Evolutionary conservation across 768 basidiomycete genomes (phyloP).

Genomic region (Amanita brunnescens): DNA sequence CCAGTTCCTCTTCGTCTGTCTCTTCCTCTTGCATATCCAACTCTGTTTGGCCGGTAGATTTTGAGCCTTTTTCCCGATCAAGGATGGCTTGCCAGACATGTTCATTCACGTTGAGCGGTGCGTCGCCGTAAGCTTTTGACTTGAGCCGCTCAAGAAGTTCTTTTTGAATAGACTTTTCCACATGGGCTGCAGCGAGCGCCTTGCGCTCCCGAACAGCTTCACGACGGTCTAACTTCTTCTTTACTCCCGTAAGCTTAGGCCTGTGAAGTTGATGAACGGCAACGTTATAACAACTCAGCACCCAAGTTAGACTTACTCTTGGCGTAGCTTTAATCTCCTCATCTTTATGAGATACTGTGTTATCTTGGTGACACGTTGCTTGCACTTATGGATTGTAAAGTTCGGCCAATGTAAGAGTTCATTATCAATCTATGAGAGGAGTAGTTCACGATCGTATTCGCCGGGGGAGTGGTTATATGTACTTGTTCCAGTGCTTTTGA

Average conservation of each 20-base stretch:
- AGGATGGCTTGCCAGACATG: conserved; percentile 90
- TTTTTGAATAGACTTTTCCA: conserved; percentile 92
- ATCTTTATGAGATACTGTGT: conserved; percentile 99
- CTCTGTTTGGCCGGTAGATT: conserved; percentile 34
- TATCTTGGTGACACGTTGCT: conserved; percentile 97
- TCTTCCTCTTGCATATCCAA: conserved; percentile 50
- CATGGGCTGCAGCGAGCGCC: conserved; percentile 89
- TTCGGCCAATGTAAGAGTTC: conserved; percentile 99
- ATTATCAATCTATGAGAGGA: conserved; percentile 66
- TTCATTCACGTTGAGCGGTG: conserved; percentile 97
- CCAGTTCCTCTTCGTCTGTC: conserved; percentile 48
- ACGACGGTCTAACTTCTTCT: conserved; percentile 93
- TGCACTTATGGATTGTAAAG: conserved; percentile 97
- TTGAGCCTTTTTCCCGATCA: conserved; percentile 57
- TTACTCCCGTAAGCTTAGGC: conserved; percentile 88
- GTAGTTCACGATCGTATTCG: background rate
- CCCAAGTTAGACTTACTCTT: conserved; percentile 52
- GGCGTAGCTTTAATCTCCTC: conserved; percentile 78
- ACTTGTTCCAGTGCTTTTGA: conserved; percentile 94
- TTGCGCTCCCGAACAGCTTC: conserved; percentile 92
- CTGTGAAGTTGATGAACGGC: conserved; percentile 31
- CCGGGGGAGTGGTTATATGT: conserved; percentile 12
- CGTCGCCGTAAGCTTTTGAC: conserved; percentile 95
- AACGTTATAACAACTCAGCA: background rate
- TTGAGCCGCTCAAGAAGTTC: conserved; percentile 94